A percentile compares a stretch with the other conserved stretches of the same genome.
Conservation (phyloP, 768 basidiomycete genomes). For the Chlorophyllum brunneum region DNA sequence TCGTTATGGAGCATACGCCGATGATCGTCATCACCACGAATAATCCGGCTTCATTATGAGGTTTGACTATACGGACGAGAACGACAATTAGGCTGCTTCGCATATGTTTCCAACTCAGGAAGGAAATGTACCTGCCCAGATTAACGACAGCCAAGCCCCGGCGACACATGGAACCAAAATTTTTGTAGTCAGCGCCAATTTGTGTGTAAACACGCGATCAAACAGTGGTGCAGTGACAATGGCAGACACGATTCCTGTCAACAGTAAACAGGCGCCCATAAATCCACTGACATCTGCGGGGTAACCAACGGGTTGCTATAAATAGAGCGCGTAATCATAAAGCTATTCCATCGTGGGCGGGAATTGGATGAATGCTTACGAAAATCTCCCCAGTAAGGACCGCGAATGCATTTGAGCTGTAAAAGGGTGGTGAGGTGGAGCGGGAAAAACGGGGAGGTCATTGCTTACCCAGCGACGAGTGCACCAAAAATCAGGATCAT, state of each 20-base stretch:
- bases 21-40: conserved; percentile 68
- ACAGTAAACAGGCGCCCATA: conserved; percentile 61
- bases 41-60: conserved; percentile 53
- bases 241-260: conserved; percentile 70
- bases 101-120: not conserved
- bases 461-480: conserved; percentile 57
- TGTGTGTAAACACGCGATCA: conserved; percentile 78
- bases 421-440: not conserved
- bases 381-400: conserved; percentile 67
- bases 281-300: conserved; percentile 61
- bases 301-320: conserved; percentile 71
- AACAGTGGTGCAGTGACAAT: conserved; percentile 69
- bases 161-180: conserved; percentile 59
- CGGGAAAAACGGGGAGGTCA: not conserved
- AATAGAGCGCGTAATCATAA: not conserved
- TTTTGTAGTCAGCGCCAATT: conserved; percentile 58
- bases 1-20: conserved; percentile 59
- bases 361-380: conserved; percentile 31
- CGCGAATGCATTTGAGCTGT: conserved; percentile 58
- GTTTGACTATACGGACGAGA: conserved; percentile 44
- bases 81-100: too few species aligned
- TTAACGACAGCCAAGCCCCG: conserved; percentile 64
- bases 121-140: conserved; percentile 64
- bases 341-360: not conserved
- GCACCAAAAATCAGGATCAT: conserved; percentile 57